These are phyloP conservation scores for Sporothrix brunneoviolacea DNA, from an alignment of 2,329 filamentous ascomycete genomes.

Conservation along the genomic window DNA sequence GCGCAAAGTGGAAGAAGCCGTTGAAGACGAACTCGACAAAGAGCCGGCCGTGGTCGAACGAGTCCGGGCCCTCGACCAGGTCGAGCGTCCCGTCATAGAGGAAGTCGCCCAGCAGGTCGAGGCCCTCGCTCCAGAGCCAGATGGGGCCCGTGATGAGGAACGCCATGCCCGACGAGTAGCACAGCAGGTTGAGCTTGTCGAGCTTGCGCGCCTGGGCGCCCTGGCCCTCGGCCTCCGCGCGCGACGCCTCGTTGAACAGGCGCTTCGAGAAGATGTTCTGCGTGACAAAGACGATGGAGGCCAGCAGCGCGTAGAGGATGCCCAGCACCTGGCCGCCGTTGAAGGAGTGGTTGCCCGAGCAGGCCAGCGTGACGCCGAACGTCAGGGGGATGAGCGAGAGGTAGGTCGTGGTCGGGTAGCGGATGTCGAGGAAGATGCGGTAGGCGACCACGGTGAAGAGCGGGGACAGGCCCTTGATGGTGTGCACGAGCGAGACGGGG, in stretches of 20 bases:
- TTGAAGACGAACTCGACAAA: slow-evolving; percentile 92
- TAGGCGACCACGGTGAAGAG: slow-evolving; percentile 94
- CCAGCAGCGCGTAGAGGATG: slow-evolving; percentile 80
- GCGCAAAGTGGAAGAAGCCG: slow-evolving; percentile 90
- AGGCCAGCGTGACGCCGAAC: slow-evolving; percentile 89
- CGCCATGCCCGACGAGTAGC: slow-evolving; percentile 91
- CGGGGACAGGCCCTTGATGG: slow-evolving; percentile 94
- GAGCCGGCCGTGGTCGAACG: slow-evolving; percentile 67
- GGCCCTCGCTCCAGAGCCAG: slow-evolving; percentile 88
- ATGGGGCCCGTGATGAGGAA: slow-evolving; percentile 84
- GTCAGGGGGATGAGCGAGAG: slow-evolving; percentile 86
- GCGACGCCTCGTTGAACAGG: slow-evolving; percentile 89
- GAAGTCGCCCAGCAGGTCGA: slow-evolving; percentile 69
- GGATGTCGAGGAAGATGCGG: slow-evolving; percentile 78
- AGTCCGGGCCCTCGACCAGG: slow-evolving; percentile 51
- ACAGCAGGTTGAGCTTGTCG: slow-evolving; percentile 93
- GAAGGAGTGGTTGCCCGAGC: slow-evolving; percentile 72
- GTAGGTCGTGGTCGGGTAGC: slow-evolving; percentile 82
- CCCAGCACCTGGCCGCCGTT: slow-evolving; percentile 75
- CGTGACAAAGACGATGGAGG: slow-evolving; percentile 91
- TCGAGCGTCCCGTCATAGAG: slow-evolving; percentile 72
- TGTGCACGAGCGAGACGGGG: slow-evolving; percentile 93
- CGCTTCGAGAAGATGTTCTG: slow-evolving; percentile 99
- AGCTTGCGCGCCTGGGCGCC: slow-evolving; percentile 65
- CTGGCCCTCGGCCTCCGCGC: slow-evolving; percentile 68